Evolutionary conservation across 306 rosid genomes (phyloP).

Genomic region (Erythrophleum fordii): DNA sequence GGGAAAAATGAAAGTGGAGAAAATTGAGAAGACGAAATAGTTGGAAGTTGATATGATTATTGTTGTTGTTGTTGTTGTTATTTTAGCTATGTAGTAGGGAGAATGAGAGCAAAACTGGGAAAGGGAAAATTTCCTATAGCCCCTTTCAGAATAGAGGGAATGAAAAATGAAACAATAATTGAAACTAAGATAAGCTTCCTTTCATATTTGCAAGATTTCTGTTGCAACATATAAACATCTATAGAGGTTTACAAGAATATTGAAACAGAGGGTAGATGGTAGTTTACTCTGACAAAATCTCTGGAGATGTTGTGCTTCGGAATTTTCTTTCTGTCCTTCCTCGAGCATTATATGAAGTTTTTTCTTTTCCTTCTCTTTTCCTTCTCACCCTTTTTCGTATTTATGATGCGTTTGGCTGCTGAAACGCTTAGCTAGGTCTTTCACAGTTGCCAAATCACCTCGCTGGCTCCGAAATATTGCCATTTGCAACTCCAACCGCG

Average conservation of each 20-base stretch:
- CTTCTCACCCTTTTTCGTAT: too few species aligned
- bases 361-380: neutral
- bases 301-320: neutral
- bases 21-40: too few species aligned
- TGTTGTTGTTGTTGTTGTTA: neutral
- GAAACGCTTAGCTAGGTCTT: neutral
- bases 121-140: too few species aligned
- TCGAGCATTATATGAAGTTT: neutral
- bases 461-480: neutral
- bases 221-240: too few species aligned
- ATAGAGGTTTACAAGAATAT: neutral
- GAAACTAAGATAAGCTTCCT: too few species aligned
- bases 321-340: neutral
- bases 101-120: neutral
- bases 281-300: neutral
- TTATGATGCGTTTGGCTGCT: neutral
- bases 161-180: too few species aligned
- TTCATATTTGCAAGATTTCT: neutral
- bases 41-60: neutral
- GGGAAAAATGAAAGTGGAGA: too few species aligned
- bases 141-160: too few species aligned
- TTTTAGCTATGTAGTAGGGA: neutral
- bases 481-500: neutral
- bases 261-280: neutral
- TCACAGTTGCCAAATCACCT: neutral